Evolutionary conservation across 1,139 yeast genomes (phyloP), one percentile per base, ranked within the genome.

Genomic region (Suhomyces bolitotheri): DNA sequence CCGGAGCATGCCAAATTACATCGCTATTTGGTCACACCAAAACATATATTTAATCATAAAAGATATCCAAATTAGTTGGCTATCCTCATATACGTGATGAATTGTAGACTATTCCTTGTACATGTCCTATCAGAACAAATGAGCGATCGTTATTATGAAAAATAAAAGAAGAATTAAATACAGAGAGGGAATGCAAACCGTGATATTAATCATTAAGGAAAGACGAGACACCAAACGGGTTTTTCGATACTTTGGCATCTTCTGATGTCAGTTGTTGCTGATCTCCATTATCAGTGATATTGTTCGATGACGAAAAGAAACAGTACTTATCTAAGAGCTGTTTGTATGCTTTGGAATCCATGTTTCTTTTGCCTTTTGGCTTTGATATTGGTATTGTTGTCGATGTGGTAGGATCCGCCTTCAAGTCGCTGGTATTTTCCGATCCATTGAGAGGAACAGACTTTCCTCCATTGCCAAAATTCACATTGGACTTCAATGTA

Each of bases 311-410:
- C 3, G 58, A 48, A 27, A 56, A 83, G 51, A 86, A 86, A 54
- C 95, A 86, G 58, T 82, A 86, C 39, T 79, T 78, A 43, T 83
- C 82, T 44, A 86, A 63, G 27, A 86, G 62, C 45, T 81, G 84
- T 52, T 80, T 78, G 55, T 86, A 86, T 1, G 82, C 69, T 42
- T 75, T 69, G 5, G 88, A 76, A 51, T 80, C 76, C 51, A 80
- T 47, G 20, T 17, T 17, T 17, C 20, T 17, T 8, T 17, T 13
- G 24, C 20, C 17, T 35, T 36, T 5, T 30, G 27, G 6, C 16
- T 22, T 16, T n/a, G 30, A 8, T 13, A 8, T 23, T 26, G 8
- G 12, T 15, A 16, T 21, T 17, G 22, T 24, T 3, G 14, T 13
- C 7, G 20, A 17, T 8, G 20, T 7, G 20, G 20, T 6, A 6